These are phyloP conservation scores for Abrus precatorius DNA, from an alignment of 306 rosid species.

Conservation along the genomic window DNA sequence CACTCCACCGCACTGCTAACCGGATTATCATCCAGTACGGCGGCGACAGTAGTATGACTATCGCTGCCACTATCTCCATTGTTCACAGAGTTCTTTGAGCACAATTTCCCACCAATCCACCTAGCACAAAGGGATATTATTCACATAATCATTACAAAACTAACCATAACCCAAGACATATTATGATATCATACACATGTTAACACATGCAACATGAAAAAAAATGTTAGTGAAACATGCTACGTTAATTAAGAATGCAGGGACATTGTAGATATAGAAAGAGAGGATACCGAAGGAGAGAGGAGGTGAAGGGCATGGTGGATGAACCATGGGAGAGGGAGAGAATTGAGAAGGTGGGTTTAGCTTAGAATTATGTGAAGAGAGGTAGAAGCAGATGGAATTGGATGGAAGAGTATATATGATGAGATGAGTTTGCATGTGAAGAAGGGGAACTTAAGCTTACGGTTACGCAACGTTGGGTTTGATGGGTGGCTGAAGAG, in stretches of 20 bases:
- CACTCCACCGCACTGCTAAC: constrained; percentile 63
- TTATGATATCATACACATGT: neutral
- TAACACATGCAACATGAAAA: neutral
- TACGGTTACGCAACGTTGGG: constrained; percentile 55
- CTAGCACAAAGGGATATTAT: constrained; percentile 32
- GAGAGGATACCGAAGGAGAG: constrained; percentile 61
- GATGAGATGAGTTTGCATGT: constrained; percentile 29
- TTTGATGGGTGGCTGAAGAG: neutral
- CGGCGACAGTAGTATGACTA: neutral
- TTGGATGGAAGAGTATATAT: neutral
- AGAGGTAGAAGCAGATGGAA: neutral
- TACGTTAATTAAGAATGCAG: no score
- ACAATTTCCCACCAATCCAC: constrained; percentile 56
- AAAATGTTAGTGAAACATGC: neutral
- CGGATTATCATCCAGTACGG: constrained; percentile 41
- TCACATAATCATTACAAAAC: neutral
- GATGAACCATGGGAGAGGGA: constrained; percentile 67
- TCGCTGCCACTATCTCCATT: constrained; percentile 36
- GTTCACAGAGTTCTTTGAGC: constrained; percentile 11
- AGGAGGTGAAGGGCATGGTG: constrained; percentile 72
- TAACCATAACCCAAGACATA: neutral
- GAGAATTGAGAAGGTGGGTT: neutral
- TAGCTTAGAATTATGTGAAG: neutral
- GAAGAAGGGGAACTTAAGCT: neutral
- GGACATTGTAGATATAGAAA: neutral